Evolutionary conservation across 768 basidiomycete genomes (phyloP).

Genomic region (Mycena capillaripes): DNA sequence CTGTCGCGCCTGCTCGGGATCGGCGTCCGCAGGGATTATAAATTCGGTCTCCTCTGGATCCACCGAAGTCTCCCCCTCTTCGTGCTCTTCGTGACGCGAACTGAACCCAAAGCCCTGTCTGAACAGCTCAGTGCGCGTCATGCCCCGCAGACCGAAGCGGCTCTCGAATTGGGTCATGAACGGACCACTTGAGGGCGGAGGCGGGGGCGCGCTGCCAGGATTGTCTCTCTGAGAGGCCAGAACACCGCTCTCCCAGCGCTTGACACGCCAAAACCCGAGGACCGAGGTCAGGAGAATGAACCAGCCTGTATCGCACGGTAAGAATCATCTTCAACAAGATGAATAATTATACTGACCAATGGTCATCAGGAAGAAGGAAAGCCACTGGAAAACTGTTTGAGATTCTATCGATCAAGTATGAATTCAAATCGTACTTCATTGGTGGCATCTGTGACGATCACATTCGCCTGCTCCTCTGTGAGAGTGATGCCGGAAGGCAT

Average conservation of each 20-base stretch:
- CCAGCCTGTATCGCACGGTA: constrained; percentile 66
- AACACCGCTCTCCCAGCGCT: constrained; percentile 88
- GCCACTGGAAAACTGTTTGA: constrained; percentile 61
- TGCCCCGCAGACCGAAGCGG: constrained; percentile 55
- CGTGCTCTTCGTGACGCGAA: constrained; percentile 41
- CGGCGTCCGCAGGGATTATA: constrained; percentile 57
- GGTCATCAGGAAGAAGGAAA: constrained; percentile 96
- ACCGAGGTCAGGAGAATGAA: constrained; percentile 92
- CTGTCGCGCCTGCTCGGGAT: constrained; percentile 58
- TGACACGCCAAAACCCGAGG: constrained; percentile 91
- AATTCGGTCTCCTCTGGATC: constrained; percentile 51
- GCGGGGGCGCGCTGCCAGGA: constrained; percentile 38
- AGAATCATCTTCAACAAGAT: neutral
- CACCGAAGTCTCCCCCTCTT: constrained; percentile 45
- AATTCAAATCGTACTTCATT: constrained; percentile 62
- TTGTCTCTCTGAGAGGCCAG: constrained; percentile 66
- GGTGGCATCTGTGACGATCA: constrained; percentile 72
- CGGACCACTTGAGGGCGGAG: constrained; percentile 35
- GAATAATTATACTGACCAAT: constrained; percentile 66
- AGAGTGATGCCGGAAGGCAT: constrained; percentile 31
- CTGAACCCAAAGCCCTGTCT: constrained; percentile 61
- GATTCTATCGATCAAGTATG: neutral
- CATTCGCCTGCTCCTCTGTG: constrained; percentile 55
- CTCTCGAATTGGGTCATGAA: constrained; percentile 55
- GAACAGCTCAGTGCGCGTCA: constrained; percentile 57